Conservation (phyloP, 2,329 filamentous ascomycete species). For the Stenocarpella maydis region DNA sequence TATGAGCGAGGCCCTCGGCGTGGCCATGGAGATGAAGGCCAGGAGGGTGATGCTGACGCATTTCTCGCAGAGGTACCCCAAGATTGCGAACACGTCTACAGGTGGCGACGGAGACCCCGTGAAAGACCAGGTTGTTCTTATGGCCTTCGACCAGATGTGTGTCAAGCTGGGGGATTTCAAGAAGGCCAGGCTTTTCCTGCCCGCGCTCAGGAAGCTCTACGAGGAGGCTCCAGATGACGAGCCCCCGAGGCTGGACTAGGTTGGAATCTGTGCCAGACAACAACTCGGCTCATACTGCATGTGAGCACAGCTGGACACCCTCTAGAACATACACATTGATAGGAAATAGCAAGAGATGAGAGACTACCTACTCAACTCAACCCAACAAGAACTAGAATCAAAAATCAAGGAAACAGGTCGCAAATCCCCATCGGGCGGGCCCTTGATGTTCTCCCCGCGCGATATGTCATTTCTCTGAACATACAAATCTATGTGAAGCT, state of each 20-base stretch:
- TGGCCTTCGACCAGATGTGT: slow-evolving; percentile 83
- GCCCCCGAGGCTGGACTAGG: slow-evolving; percentile 4
- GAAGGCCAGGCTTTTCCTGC: slow-evolving; percentile 69
- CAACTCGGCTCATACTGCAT: neutral
- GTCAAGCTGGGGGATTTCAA: slow-evolving; percentile 76
- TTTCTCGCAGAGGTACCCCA: slow-evolving; percentile 93
- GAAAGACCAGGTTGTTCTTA: slow-evolving; percentile 67
- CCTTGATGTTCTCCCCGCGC: too few species aligned
- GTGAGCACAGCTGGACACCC: too few species aligned
- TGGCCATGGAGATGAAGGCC: slow-evolving; percentile 82
- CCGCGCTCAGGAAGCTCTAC: slow-evolving; percentile 66
- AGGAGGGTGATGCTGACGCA: slow-evolving; percentile 86
- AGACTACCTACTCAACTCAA: neutral
- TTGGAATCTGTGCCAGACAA: neutral
- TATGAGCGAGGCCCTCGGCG: slow-evolving; percentile 81
- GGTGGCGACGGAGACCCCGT: slow-evolving; percentile 43
- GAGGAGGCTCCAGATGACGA: slow-evolving; percentile 48
- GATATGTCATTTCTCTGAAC: too few species aligned
- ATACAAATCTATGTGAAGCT: too few species aligned
- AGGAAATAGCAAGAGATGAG: neutral
- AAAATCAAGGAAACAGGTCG: too few species aligned
- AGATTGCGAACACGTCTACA: slow-evolving; percentile 53
- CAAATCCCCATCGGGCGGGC: too few species aligned
- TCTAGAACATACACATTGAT: neutral
- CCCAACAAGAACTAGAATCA: too few species aligned